Percentiles rank a stretch among this genome's conserved stretches.
phyloP scores from a whole-genome alignment of 208 protist genomes.

The Crithidia expoeki region DNA sequence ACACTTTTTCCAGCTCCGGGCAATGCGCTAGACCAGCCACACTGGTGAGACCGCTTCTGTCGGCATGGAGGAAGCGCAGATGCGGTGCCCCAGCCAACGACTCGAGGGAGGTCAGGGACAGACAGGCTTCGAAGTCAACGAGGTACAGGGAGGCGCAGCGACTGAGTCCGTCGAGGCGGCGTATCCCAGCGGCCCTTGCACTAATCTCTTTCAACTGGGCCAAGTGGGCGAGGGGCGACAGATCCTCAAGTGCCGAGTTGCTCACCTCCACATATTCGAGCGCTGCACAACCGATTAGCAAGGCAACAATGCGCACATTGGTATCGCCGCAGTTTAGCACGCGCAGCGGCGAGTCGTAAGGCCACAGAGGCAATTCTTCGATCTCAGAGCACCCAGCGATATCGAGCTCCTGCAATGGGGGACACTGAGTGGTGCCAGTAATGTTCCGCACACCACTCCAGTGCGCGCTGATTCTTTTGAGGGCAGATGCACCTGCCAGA shows the following conservation, averaged over 20 bases:
- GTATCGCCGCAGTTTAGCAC: not conserved
- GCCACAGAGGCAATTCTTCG: conserved; percentile 1
- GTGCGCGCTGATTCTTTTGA: not conserved
- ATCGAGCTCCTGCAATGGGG: not conserved
- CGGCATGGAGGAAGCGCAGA: not conserved
- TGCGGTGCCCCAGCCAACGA: conserved; percentile 7
- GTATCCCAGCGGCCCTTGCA: not conserved
- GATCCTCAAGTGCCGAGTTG: not conserved
- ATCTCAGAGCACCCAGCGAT: conserved; percentile 2
- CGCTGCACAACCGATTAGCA: not conserved
- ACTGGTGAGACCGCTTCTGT: not conserved
- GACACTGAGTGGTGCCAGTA: not conserved
- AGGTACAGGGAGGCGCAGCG: conserved; percentile 8
- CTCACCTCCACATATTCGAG: conserved; percentile 2
- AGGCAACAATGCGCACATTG: not conserved
- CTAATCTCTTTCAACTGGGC: conserved; percentile 5
- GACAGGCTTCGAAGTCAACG: not conserved
- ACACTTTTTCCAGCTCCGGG: conserved; percentile 9
- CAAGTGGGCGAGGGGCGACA: conserved; percentile 8
- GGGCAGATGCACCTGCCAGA: conserved; percentile 6
- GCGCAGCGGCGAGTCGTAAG: not conserved
- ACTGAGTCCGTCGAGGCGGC: not conserved
- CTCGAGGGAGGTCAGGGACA: conserved; percentile 1
- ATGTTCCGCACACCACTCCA: not conserved
- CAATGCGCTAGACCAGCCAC: conserved; percentile 2